Evolutionary conservation across 2,329 filamentous ascomycete species (phyloP), one percentile per base, ranked within the genome.

Genomic region (Hawksworthiomyces lignivorus): DNA sequence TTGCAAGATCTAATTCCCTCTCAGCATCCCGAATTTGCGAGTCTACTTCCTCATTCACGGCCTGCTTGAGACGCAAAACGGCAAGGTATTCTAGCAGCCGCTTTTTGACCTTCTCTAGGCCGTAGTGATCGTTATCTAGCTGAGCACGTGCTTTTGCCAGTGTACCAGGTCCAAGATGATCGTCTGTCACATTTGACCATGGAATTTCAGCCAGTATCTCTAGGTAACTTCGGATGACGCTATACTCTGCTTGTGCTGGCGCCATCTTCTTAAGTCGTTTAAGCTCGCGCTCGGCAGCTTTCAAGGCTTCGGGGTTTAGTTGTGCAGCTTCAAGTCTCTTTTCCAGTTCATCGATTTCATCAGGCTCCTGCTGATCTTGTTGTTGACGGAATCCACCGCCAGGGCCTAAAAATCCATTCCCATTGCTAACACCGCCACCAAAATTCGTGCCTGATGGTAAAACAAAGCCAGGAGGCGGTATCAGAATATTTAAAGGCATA

Each of bases 51-150:
- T 84, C 75, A 50, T 97, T 96, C 48, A 90, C 81, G 18, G 84
- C 81, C 58, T 96, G 89, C 70, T 97, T 98, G 43, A 98, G 73
- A 52, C 92, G 84, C 39, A 98, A 71, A n/a, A 98, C 92, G 3
- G 92, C 94, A 32, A 98, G 72, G 57, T 98, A 98, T 61, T 97
- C 94, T 5, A 98, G 73, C 18, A 98, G 64, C 32, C 92, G 77
- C 73, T 95, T 96, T 77, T 98, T 98, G 57, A 98, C 90, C 63
- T 90, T 94, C 48, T 97, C 88, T 12, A 98, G 69, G 0, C 92
- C 92, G 53, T 97, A 97, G 61, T 98, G 92, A 57, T 98, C 92
- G 49, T 94, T 82, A 55, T 98, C 88, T 6, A 98, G 75, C 61
- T 97, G 92, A 63, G 88, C 86, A 41, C 87, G 80, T 7, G 92